A percentile compares a stretch with the other conserved stretches of the same genome.
These are phyloP conservation scores for Sporisorium exsertum DNA, from an alignment of 1,284 basidiomycete genomes.

Conservation along the genomic window DNA sequence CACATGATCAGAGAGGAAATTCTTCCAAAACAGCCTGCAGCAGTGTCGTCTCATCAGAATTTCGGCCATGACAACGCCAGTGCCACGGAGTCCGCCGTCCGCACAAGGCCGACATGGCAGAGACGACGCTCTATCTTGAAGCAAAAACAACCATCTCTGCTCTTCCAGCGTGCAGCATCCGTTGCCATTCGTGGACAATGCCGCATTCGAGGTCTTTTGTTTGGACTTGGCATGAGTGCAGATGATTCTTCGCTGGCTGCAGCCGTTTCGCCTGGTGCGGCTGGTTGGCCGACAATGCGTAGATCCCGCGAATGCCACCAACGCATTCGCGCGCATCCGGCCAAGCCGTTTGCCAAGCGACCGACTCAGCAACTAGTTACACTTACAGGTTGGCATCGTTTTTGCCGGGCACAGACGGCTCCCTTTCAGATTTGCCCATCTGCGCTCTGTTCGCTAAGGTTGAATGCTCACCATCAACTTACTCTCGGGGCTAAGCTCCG, in stretches of 20 bases:
- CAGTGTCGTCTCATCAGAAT: neutral
- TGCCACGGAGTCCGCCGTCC: neutral
- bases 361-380: too few species aligned
- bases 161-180: too few species aligned
- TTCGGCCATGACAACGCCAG: constrained; percentile 4
- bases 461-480: too few species aligned
- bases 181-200: too few species aligned
- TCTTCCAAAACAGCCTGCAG: neutral
- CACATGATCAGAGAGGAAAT: neutral
- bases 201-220: neutral
- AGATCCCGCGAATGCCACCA: constrained; percentile 31
- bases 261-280: neutral
- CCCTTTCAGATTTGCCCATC: neutral
- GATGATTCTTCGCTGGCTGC: neutral
- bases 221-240: neutral
- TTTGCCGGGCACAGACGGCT: neutral
- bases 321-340: constrained; percentile 28
- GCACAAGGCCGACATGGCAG: neutral
- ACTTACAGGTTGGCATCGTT: neutral
- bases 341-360: neutral
- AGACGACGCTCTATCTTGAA: too few species aligned
- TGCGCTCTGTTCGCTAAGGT: neutral
- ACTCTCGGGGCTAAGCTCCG: too few species aligned
- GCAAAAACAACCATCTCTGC: too few species aligned
- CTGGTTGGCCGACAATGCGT: constrained; percentile 10